These are phyloP conservation scores for Mentha longifolia DNA, from an alignment of 257 asterid species.

Conservation along the genomic window DNA sequence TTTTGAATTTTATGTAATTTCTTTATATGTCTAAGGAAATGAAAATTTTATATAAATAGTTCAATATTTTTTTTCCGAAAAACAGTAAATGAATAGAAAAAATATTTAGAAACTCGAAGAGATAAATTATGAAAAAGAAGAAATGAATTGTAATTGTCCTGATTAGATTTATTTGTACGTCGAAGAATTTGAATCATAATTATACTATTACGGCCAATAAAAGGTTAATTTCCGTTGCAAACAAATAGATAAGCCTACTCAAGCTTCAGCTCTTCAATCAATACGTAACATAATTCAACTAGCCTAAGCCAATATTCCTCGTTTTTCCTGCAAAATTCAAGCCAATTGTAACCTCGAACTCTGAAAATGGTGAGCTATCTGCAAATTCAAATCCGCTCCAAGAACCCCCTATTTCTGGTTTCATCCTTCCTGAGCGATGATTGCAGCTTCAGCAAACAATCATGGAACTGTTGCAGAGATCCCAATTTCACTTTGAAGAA, in stretches of 20 bases:
- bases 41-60: too few species aligned
- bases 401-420: constrained; percentile 33
- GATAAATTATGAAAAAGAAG: too few species aligned
- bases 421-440: constrained; percentile 30
- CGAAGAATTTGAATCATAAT: too few species aligned
- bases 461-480: constrained; percentile 26
- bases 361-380: constrained; percentile 35
- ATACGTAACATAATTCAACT: background rate
- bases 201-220: background rate
- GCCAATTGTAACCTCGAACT: background rate
- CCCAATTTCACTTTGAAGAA: constrained; percentile 32
- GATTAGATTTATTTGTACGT: too few species aligned
- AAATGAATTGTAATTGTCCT: too few species aligned
- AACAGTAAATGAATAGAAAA: too few species aligned
- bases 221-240: background rate
- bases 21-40: too few species aligned
- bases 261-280: background rate
- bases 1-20: too few species aligned
- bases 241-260: constrained; percentile 13
- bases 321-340: background rate
- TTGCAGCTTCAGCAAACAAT: constrained; percentile 17
- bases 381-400: constrained; percentile 38
- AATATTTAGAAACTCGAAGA: too few species aligned
- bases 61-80: too few species aligned
- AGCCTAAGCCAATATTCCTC: background rate